A percentile compares a stretch with the other conserved stretches of the same genome.
These are phyloP conservation scores for Anacardium occidentale DNA, from an alignment of 345 rosid genomes.

Conservation along the genomic window DNA sequence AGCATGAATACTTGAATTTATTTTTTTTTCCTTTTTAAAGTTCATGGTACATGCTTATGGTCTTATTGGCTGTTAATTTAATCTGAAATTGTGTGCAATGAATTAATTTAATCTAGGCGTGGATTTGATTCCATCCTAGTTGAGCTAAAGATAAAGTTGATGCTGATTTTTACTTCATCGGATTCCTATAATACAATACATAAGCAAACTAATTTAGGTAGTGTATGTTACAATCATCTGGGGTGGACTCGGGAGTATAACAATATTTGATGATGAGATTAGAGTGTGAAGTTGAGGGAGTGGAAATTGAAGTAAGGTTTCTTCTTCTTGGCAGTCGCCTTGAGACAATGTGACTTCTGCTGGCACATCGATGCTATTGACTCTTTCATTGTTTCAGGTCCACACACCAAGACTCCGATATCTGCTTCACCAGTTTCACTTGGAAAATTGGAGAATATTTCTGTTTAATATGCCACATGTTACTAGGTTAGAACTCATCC, in stretches of 20 bases:
- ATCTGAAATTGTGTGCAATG: background rate
- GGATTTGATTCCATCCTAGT: too few species aligned
- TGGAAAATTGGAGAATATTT: conserved; percentile 47
- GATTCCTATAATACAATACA: background rate
- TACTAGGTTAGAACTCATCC: background rate
- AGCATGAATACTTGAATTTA: conserved; percentile 16
- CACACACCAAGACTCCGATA: conserved; percentile 75
- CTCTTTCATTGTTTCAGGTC: conserved; percentile 73
- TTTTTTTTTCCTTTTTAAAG: background rate
- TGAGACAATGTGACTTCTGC: conserved; percentile 29
- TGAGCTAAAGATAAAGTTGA: background rate
- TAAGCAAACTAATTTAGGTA: background rate
- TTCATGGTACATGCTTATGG: background rate
- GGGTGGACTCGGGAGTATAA: background rate
- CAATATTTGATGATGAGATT: background rate
- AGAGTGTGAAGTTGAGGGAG: conserved; percentile 59
- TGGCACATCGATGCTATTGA: conserved; percentile 54
- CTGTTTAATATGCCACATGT: conserved; percentile 32
- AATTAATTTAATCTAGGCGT: background rate
- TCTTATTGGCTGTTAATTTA: background rate
- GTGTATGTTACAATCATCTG: background rate
- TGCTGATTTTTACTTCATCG: background rate
- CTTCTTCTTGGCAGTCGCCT: conserved; percentile 23
- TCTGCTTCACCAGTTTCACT: conserved; percentile 44
- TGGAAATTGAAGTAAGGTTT: conserved; percentile 49